These are phyloP conservation scores for Aureobasidium sp. DNA, from an alignment of 2,329 filamentous ascomycete genomes.

Conservation along the genomic window DNA sequence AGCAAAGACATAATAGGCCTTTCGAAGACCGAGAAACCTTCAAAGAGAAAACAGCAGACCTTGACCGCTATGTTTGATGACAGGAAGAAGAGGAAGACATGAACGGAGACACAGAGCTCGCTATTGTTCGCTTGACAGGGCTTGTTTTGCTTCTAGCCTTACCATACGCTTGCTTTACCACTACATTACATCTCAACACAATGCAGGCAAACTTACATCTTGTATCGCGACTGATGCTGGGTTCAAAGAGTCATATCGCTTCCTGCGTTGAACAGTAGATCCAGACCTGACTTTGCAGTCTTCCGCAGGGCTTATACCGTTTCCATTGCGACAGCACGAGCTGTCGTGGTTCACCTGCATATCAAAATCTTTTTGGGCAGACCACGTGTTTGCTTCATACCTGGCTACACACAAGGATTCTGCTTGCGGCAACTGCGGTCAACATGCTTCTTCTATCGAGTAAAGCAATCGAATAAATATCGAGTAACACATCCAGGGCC, in stretches of 20 bases:
- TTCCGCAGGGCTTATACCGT: no score
- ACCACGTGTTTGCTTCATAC: not conserved
- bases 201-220: not conserved
- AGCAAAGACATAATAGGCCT: constrained; percentile 29
- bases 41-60: constrained; percentile 1
- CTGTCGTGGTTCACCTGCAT: not conserved
- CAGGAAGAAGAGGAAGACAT: not conserved
- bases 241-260: not conserved
- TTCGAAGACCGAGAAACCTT: not conserved
- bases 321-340: not conserved
- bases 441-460: not conserved
- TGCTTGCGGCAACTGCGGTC: not conserved
- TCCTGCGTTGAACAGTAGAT: not conserved
- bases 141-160: not conserved
- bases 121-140: not conserved
- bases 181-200: not conserved
- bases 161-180: not conserved
- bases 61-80: not conserved
- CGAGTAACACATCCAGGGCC: not conserved
- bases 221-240: not conserved
- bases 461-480: constrained; percentile 12
- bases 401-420: not conserved
- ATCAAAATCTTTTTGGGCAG: not conserved
- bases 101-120: not conserved
- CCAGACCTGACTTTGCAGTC: not conserved